Conservation (phyloP, 106 monocot genomes). For the Platanthera guangdongensis region DNA sequence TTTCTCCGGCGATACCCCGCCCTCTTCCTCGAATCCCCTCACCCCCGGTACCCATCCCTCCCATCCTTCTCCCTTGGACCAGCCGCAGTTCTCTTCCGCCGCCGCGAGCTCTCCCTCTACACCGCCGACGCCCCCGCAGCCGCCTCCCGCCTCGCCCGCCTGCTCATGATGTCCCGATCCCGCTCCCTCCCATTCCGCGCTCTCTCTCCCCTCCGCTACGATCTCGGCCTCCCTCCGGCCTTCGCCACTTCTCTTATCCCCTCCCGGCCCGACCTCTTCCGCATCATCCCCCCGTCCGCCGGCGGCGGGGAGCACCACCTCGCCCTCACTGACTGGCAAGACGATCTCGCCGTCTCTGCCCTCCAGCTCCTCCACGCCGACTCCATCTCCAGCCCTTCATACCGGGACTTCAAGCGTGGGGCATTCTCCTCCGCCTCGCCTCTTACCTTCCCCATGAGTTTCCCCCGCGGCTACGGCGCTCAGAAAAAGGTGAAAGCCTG, state of each 20-base stretch:
- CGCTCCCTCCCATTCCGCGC: slow-evolving; percentile 35
- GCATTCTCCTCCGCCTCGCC: slow-evolving; percentile 17
- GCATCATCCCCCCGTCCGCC: slow-evolving; percentile 8
- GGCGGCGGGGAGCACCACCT: slow-evolving; percentile 19
- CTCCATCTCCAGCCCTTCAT: slow-evolving; percentile 12
- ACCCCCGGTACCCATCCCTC: slow-evolving; percentile 59
- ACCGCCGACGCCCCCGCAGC: slow-evolving; percentile 11
- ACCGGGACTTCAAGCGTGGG: slow-evolving; percentile 31
- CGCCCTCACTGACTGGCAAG: slow-evolving; percentile 24
- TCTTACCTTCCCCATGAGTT: slow-evolving; percentile 61
- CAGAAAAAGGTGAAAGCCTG: slow-evolving; percentile 78
- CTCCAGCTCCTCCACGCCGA: slow-evolving; percentile 40
- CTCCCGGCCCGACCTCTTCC: slow-evolving; percentile 26
- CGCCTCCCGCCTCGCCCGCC: slow-evolving; percentile 32
- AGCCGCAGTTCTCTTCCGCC: slow-evolving; percentile 40
- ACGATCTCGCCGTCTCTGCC: slow-evolving; percentile 40
- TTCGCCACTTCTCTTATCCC: slow-evolving; percentile 26
- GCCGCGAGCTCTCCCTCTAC: slow-evolving; percentile 26
- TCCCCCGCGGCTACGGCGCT: slow-evolving; percentile 58
- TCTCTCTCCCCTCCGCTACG: slow-evolving; percentile 41
- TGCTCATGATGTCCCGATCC: slow-evolving; percentile 50
- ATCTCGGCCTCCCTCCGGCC: slow-evolving; percentile 50
- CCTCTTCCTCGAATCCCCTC: slow-evolving; percentile 61
- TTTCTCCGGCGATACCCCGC: slow-evolving; percentile 91
- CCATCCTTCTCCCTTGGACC: slow-evolving; percentile 56